Conservation (phyloP, 495 filamentous ascomycete genomes). For the Pyrenopolyporus hunteri region DNA sequence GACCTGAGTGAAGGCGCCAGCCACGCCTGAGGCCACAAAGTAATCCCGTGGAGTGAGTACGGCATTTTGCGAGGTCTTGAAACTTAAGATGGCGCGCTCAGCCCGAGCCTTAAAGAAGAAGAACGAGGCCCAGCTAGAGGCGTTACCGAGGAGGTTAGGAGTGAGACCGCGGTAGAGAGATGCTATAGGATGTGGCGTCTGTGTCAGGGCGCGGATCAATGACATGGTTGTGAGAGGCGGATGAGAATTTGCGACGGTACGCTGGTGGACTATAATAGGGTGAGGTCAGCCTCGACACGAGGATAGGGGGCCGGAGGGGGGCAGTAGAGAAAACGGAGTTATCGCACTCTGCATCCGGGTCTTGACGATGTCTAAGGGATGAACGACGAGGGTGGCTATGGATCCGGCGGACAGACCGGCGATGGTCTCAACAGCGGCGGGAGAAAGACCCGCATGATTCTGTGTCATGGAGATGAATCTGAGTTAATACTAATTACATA, state of each 20-base stretch:
- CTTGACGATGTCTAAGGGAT: constrained; percentile 94
- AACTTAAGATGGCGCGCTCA: constrained; percentile 46
- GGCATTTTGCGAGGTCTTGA: constrained; percentile 26
- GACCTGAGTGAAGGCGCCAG: constrained; percentile 76
- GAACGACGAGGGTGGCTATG: constrained; percentile 78
- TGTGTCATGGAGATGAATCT: constrained; percentile 47
- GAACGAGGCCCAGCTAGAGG: constrained; percentile 88
- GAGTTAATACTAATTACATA: constrained; percentile 9
- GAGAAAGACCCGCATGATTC: constrained; percentile 62
- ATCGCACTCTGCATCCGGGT: constrained; percentile 84
- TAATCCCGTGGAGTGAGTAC: constrained; percentile 75
- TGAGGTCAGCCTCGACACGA: not conserved
- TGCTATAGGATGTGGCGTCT: constrained; percentile 54
- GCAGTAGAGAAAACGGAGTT: not conserved
- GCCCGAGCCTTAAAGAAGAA: constrained; percentile 69
- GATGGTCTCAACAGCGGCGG: constrained; percentile 84
- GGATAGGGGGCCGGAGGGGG: not conserved
- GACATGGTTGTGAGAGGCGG: constrained; percentile 48
- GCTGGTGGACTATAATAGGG: constrained; percentile 45
- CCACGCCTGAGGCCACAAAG: constrained; percentile 77
- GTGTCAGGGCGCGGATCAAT: constrained; percentile 51
- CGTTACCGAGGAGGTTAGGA: constrained; percentile 91
- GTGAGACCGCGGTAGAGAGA: constrained; percentile 87
- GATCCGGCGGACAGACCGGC: constrained; percentile 89
- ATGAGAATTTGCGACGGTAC: constrained; percentile 37